These are phyloP conservation scores for Candida chauliodis DNA, from an alignment of 805 yeast genomes.

Conservation along the genomic window DNA sequence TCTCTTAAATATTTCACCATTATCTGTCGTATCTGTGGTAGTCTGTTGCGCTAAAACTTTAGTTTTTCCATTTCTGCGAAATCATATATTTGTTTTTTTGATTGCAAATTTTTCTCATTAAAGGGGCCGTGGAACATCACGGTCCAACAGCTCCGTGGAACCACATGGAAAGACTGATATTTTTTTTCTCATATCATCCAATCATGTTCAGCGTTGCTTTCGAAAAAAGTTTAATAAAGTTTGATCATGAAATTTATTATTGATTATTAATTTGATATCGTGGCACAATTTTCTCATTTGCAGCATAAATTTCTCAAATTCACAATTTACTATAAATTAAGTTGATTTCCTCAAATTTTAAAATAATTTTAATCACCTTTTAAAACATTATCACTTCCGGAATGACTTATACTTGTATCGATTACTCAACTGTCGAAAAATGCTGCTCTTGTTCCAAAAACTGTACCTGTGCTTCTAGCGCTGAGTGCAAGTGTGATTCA, in stretches of 20 bases:
- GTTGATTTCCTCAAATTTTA: not conserved
- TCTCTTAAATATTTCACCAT: too few species aligned
- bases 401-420: conserved; percentile 4
- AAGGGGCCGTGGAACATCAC: not conserved
- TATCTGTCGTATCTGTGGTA: too few species aligned
- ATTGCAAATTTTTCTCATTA: too few species aligned
- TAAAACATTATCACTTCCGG: too few species aligned
- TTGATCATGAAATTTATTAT: not conserved
- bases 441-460: conserved; percentile 5
- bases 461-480: not conserved
- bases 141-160: conserved; percentile 1
- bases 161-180: not conserved
- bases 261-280: too few species aligned
- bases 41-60: too few species aligned
- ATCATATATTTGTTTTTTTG: too few species aligned
- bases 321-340: not conserved
- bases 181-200: not conserved
- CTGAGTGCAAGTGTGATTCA: conserved; percentile 5
- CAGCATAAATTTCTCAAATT: not conserved
- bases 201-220: not conserved
- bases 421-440: conserved; percentile 1
- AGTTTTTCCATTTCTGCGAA: too few species aligned
- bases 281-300: not conserved
- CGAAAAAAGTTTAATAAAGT: not conserved
- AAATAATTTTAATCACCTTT: not conserved